These are phyloP conservation scores for Xylaria polymorpha DNA, from an alignment of 2,329 filamentous ascomycete genomes.

Conservation along the genomic window DNA sequence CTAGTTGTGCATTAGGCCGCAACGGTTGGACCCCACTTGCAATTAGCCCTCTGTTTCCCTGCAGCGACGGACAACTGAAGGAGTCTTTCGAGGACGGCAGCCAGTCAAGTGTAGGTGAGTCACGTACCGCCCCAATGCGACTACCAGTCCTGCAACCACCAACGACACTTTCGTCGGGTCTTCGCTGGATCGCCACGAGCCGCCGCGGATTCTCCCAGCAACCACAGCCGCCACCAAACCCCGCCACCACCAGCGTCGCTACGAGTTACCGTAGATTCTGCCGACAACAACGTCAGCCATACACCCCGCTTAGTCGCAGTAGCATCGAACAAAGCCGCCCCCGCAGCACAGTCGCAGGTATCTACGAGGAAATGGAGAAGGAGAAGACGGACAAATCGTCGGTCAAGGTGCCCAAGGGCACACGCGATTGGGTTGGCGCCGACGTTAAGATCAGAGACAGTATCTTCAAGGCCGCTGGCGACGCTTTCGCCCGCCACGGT, in stretches of 20 bases:
- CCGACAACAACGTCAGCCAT: slow-evolving; percentile 9
- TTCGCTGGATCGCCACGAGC: slow-evolving; percentile 15
- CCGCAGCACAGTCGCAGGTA: neutral
- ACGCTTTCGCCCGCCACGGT: slow-evolving; percentile 70
- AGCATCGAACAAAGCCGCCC: neutral
- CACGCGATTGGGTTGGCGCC: slow-evolving; percentile 84
- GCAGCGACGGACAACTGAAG: slow-evolving; percentile 29
- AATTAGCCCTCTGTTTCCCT: slow-evolving; percentile 33
- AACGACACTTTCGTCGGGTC: slow-evolving; percentile 26
- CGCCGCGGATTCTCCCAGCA: neutral
- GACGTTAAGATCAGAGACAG: slow-evolving; percentile 84
- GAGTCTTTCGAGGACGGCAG: slow-evolving; percentile 32
- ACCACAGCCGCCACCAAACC: neutral
- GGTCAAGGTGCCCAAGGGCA: slow-evolving; percentile 92
- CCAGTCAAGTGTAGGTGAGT: slow-evolving; percentile 39
- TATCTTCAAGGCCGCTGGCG: slow-evolving; percentile 70
- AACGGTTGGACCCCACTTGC: slow-evolving; percentile 29
- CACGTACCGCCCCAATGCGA: slow-evolving; percentile 39
- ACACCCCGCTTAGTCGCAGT: neutral
- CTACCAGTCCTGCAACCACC: slow-evolving; percentile 25
- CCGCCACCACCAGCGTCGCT: neutral
- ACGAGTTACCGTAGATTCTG: neutral
- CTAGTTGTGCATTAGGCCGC: slow-evolving; percentile 30
- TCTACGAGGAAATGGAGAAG: slow-evolving; percentile 20
- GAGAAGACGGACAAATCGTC: slow-evolving; percentile 36